Evolutionary conservation across 2,329 filamentous ascomycete genomes (phyloP).

Genomic region (Westerdykella aurantiaca): DNA sequence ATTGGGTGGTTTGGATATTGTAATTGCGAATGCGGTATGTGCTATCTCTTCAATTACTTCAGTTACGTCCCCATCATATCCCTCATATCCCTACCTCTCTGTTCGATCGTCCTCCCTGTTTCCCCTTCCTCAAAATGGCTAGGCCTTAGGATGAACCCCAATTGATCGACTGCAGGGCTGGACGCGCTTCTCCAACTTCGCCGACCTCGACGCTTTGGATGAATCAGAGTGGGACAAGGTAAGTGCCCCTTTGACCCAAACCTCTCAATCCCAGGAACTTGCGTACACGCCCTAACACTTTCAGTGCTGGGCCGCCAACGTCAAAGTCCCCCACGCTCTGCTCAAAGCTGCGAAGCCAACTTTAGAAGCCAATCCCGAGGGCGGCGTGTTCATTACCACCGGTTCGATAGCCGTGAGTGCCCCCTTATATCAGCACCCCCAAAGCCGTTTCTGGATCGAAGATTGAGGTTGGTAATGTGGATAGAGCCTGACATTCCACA

Average conservation of each 20-base stretch:
- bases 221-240: conserved; percentile 61
- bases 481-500: conserved; percentile 15
- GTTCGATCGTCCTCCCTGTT: conserved; percentile 6
- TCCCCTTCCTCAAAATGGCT: neutral
- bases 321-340: conserved; percentile 46
- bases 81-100: conserved; percentile 19
- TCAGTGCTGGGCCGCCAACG: conserved; percentile 58
- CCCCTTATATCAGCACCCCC: conserved; percentile 1
- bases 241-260: conserved; percentile 7
- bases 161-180: conserved; percentile 46
- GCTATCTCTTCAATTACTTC: neutral
- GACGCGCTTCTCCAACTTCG: conserved; percentile 55
- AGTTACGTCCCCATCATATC: conserved; percentile 12
- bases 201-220: conserved; percentile 52
- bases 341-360: conserved; percentile 54
- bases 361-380: conserved; percentile 57
- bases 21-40: conserved; percentile 67
- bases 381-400: conserved; percentile 59
- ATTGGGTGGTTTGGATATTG: conserved; percentile 68
- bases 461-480: neutral
- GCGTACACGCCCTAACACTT: conserved; percentile 10
- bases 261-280: neutral
- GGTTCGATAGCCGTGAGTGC: conserved; percentile 53
- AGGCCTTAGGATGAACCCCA: neutral
- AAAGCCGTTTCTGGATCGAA: too few species aligned